These are phyloP conservation scores for Chenopodium album DNA, from an alignment of 148 eudicot species.

Conservation along the genomic window DNA sequence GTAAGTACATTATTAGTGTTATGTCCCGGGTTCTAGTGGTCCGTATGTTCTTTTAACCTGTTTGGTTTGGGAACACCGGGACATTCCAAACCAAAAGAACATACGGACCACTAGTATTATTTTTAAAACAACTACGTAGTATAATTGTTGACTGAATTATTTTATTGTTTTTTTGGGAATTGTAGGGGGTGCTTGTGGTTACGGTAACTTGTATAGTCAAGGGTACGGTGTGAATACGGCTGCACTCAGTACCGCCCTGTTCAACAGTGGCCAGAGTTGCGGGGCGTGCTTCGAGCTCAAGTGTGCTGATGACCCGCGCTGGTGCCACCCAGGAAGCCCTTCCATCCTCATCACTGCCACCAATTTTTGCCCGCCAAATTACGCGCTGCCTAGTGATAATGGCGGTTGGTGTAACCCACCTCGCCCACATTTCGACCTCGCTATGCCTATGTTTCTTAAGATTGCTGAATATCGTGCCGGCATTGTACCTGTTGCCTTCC, in stretches of 20 bases:
- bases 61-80: neutral
- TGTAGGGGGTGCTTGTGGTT: constrained; percentile 82
- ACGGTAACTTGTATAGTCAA: constrained; percentile 74
- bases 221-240: constrained; percentile 87
- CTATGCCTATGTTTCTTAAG: constrained; percentile 93
- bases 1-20: constrained; percentile 27
- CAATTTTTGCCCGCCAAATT: constrained; percentile 87
- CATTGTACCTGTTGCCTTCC: constrained; percentile 78
- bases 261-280: constrained; percentile 81
- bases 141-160: neutral
- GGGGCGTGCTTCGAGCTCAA: constrained; percentile 83
- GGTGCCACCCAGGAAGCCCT: constrained; percentile 89
- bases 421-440: constrained; percentile 79
- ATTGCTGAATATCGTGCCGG: constrained; percentile 90
- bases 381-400: constrained; percentile 63
- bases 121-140: neutral
- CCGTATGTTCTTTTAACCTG: neutral
- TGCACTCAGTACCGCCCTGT: constrained; percentile 76
- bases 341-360: constrained; percentile 79
- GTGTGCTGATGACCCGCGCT: constrained; percentile 59
- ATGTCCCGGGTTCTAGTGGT: neutral
- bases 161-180: neutral
- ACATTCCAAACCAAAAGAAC: neutral
- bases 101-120: neutral
- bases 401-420: constrained; percentile 99